Evolutionary conservation across 495 filamentous ascomycete species (phyloP).

Genomic region (Chaetomium cochliodes): DNA sequence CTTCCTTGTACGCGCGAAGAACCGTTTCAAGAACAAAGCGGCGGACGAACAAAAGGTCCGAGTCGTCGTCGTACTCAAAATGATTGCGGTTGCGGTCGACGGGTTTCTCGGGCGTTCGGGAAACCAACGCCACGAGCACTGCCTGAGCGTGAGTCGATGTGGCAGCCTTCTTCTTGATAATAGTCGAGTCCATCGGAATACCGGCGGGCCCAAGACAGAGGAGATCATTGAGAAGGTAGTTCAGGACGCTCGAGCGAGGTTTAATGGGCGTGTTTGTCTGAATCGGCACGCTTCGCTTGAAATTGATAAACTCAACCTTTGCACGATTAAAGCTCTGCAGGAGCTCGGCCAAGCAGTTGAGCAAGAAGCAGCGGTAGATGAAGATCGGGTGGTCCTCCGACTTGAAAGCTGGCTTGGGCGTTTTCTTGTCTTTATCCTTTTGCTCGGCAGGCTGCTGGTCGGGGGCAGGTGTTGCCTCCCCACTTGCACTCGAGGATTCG

Average conservation of each 20-base stretch:
- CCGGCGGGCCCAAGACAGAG: constrained; percentile 76
- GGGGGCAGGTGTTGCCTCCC: constrained; percentile 29
- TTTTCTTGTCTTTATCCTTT: constrained; percentile 60
- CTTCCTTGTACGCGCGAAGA: constrained; percentile 88
- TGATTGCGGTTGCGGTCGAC: constrained; percentile 46
- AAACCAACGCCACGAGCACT: constrained; percentile 80
- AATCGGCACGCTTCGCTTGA: constrained; percentile 81
- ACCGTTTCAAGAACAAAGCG: constrained; percentile 93
- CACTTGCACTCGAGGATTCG: constrained; percentile 23
- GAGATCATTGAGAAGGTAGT: constrained; percentile 85
- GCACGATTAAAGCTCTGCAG: constrained; percentile 90
- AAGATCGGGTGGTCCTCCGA: constrained; percentile 92
- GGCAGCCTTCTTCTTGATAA: constrained; percentile 75
- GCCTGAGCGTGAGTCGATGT: constrained; percentile 83
- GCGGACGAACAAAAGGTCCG: constrained; percentile 86
- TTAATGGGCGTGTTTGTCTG: constrained; percentile 84
- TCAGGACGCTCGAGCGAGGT: constrained; percentile 85
- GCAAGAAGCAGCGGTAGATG: constrained; percentile 91
- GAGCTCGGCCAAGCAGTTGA: constrained; percentile 90
- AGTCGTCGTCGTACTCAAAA: constrained; percentile 73
- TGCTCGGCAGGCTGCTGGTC: constrained; percentile 31
- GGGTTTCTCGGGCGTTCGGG: constrained; percentile 77
- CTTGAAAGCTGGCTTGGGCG: constrained; percentile 78
- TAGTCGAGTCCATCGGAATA: constrained; percentile 64
- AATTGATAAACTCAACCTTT: constrained; percentile 98